Base-by-base conservation (phyloP, 2,329 filamentous ascomycete genomes). In the Onygenales sp. region DNA sequence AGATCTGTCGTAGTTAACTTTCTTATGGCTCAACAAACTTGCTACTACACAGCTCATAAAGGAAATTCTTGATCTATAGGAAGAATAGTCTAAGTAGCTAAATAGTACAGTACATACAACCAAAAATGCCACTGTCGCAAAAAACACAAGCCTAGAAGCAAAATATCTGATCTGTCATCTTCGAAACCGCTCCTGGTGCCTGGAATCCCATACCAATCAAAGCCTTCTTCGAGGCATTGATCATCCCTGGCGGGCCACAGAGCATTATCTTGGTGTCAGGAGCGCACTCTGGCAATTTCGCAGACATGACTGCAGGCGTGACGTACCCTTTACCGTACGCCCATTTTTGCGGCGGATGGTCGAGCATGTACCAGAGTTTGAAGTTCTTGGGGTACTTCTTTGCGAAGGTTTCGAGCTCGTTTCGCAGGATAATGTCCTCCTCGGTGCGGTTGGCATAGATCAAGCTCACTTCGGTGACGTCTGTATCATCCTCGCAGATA, bases 91-190 rank as follows among this genome's bases (percentile, higher is more conserved):
- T 27, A 27, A 27, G 21, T 27, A 27, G 21, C 21, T 27, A 27
- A 27, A 27, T 27, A 27, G 21, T 27, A 27, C 21, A 27, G 3
- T 27, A 27, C 21, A 27, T 27, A 27, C 21, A 27, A 27, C 21
- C 21, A 27, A 27, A 27, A 27, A 27, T 27, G 21, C 21, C 21
- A 1, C 4, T 27, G 21, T 27, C 21, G 1, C 21, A 27, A 27
- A 27, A 27, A 27, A 27, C 21, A 27, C 21, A 27, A 27, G 21
- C 21, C 73, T 86, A 89, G 74, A 97, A 97, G 67, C 88, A 89
- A 76, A 97, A 97, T 62, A 97, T 88, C 73, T 97, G 92, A 71
- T 97, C 92, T 69, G 91, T 87, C 52, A 96, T 83, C 82, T 96
- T 97, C 84, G 90, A 95, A 64, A 97, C 90, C 42, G 91, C 88